Evolutionary conservation across 2,329 filamentous ascomycete genomes (phyloP), one percentile per base, ranked within the genome.

Genomic region (Talaromyces albobiverticillius): DNA sequence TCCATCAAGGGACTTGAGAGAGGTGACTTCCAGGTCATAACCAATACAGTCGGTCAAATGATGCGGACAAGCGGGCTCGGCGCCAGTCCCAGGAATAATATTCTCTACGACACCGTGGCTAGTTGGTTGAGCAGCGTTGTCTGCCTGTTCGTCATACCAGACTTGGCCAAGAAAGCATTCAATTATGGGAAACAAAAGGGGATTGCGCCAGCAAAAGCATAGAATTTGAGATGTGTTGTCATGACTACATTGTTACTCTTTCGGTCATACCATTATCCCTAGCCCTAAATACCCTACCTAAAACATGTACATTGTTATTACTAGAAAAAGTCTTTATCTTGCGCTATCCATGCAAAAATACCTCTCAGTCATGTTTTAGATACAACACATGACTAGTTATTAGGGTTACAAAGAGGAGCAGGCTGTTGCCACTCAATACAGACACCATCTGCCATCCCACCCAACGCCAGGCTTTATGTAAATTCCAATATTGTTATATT

Each of bases 1-100:
- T 79, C 89, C 1, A 84, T 99, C 49, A 74, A 75, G 41, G 89
- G 88, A 0, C 74, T 99, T 42, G 91, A 97, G 71, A 83, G 75
- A 32, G 94, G 93, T 0, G 79, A 94, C 22, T 93, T 89, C 69
- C 79, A 90, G 64, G 82, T 96, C 42, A 87, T 89, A 0, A 89
- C 91, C 10, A 87, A 84, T 56, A 83, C 86, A 58, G 67, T 96
- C 45, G 89, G 88, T 1, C 72, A 82, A 53, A 64, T 90, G 55
- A 87, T 96, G 84, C 84, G 87, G 61, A 86, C 81, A 18, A 73
- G 74, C 23, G 68, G 73, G 23, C 65, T 83, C 57, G 79, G 79
- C 4, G 76, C 77, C 31, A 81, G 78, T 59, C 76, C 78, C 25
- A 76, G 79, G 57, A 80, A 84, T 58, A 77, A 74, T 34, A 67